Base-by-base conservation (phyloP, 2,329 filamentous ascomycete species). In the Trichoderma aggressivum region DNA sequence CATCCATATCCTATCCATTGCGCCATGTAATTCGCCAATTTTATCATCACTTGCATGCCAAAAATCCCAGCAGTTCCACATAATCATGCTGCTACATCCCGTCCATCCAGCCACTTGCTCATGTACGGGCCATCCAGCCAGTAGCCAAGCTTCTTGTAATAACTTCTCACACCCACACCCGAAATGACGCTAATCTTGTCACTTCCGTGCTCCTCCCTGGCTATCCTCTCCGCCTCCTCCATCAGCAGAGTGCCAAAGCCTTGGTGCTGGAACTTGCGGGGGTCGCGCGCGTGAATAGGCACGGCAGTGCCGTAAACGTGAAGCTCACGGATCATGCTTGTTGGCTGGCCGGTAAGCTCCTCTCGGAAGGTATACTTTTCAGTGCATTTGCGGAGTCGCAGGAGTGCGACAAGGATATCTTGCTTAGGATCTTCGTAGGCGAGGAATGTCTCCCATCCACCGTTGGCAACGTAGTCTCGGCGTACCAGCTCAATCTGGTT, bases 381-480 rank as follows among this genome's bases (percentile, higher is more conserved):
- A 1, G 92, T 94, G 81, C 97, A 99, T 83, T 97, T 97, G 75
- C 96, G 89, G 74, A 99, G 83, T 21, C 96, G 90, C 70, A 99
- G 86, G 43, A 99, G 84, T 1, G 93, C 97, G 71, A 99, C 97
- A 4, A 99, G 85, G 71, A 99, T 99, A 80, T 99, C 96, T 80
- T 99, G 96, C 84, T 98, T 98, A 1, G 96, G 95, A 76, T 99
- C 96, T 80, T 99, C 96, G 78, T 99, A 99, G 1, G 96, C 94
- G 6, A 99, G 85, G 83, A 99, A 99, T 0, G 96, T 99, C 82
- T 99, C 96, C 96, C 96, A 99, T 28, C 96, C 97, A 50, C 92
- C 94, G 79, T 99, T 99, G 75, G 96, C 96, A 0, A 90, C 88
- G 81, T 99, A 99, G 83, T 99, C 96, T 74, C 96, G 88, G 30